Conservation (phyloP, 2,329 filamentous ascomycete species). For the Xylariaceae sp. region DNA sequence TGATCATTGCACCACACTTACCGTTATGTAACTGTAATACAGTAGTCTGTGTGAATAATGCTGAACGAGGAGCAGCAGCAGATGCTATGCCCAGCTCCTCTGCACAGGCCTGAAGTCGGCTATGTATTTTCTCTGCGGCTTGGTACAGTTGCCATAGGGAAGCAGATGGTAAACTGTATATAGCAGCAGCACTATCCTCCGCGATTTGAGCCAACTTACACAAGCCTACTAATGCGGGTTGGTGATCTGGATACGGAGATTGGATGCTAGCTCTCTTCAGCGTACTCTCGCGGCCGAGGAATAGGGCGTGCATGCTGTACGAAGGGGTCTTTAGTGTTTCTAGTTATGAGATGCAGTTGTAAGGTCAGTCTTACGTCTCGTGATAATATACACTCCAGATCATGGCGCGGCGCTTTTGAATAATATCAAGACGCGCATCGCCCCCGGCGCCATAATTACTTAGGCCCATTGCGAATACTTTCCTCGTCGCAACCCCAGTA, state of each 20-base stretch:
- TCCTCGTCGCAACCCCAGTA: slow-evolving; percentile 13
- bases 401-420: slow-evolving; percentile 16
- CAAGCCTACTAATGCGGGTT: slow-evolving; percentile 12
- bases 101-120: slow-evolving; percentile 12
- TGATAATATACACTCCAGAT: slow-evolving; percentile 18
- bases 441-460: slow-evolving; percentile 7
- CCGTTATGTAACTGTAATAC: slow-evolving; percentile 14
- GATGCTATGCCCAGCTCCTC: slow-evolving; percentile 14
- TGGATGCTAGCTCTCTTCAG: slow-evolving; percentile 13
- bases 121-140: slow-evolving; percentile 15
- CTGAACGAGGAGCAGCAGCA: slow-evolving; percentile 5
- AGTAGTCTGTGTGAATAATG: slow-evolving; percentile 1
- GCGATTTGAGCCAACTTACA: slow-evolving; percentile 20
- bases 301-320: slow-evolving; percentile 10
- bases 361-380: slow-evolving; percentile 12
- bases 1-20: neutral
- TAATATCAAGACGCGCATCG: neutral
- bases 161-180: slow-evolving; percentile 1
- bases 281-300: slow-evolving; percentile 17
- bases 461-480: slow-evolving; percentile 14
- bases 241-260: slow-evolving; percentile 7
- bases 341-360: neutral
- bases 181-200: slow-evolving; percentile 9
- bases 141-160: slow-evolving; percentile 17
- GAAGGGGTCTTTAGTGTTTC: neutral